A percentile compares a stretch with the other conserved stretches of the same genome.
phyloP scores from a whole-genome alignment of 176 grass and related monocot species.

The Ampelocalamus luodianensis region DNA sequence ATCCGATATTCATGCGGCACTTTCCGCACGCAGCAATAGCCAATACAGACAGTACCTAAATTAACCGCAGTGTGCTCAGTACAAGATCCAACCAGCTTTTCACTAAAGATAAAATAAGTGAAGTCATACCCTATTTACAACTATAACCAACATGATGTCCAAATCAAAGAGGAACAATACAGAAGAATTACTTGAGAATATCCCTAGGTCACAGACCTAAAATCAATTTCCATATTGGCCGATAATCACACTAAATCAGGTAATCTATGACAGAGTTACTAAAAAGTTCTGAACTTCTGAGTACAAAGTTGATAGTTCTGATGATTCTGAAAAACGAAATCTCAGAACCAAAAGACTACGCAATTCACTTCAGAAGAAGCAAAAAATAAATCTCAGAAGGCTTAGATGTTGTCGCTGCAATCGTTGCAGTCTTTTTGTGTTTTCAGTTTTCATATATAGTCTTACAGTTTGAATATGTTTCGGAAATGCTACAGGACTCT shows the following conservation, averaged over 20 bases:
- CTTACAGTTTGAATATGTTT: too few relatives aligned
- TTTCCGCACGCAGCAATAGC: neutral
- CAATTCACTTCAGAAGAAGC: too few relatives aligned
- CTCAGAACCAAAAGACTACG: too few relatives aligned
- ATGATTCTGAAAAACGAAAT: too few relatives aligned
- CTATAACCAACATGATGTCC: constrained; percentile 33
- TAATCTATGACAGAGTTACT: constrained; percentile 10
- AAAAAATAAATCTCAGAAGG: too few relatives aligned
- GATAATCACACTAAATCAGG: constrained; percentile 46
- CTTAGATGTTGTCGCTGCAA: too few relatives aligned
- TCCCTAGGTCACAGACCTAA: constrained; percentile 53
- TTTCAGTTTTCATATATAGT: too few relatives aligned
- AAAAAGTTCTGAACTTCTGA: too few relatives aligned
- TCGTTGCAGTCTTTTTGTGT: too few relatives aligned
- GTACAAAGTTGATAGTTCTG: too few relatives aligned
- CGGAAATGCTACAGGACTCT: too few relatives aligned
- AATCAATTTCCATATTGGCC: constrained; percentile 54
- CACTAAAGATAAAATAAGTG: neutral
- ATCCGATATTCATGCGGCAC: neutral
- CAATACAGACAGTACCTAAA: neutral
- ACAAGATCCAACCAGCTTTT: constrained; percentile 26
- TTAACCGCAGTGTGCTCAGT: neutral
- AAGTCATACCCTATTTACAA: constrained; percentile 55
- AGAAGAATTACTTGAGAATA: constrained; percentile 34
- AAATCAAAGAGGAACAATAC: constrained; percentile 40